Evolutionary conservation across 2,329 filamentous ascomycete genomes (phyloP).

Genomic region (Thielaviopsis ethacetica): DNA sequence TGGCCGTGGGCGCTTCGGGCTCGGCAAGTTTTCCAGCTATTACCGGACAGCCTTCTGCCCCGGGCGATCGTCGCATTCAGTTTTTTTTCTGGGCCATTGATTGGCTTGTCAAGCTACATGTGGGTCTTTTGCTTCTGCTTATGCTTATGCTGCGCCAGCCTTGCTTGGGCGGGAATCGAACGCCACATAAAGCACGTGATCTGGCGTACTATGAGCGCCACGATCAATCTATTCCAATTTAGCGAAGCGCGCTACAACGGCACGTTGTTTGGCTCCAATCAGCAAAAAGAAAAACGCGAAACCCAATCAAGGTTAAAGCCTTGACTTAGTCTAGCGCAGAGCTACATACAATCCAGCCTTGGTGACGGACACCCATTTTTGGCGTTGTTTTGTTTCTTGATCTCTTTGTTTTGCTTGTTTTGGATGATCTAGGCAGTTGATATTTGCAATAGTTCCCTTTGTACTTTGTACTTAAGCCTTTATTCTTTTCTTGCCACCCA

Average conservation of each 20-base stretch:
- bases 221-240: not conserved
- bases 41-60: not conserved
- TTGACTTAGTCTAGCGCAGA: not conserved
- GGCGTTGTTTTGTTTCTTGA: not conserved
- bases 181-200: constrained; percentile 8
- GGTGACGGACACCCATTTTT: not conserved
- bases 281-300: constrained; percentile 7
- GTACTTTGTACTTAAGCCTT: not conserved
- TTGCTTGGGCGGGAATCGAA: not conserved
- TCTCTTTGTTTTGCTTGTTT: not conserved
- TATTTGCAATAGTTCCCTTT: not conserved
- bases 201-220: constrained; percentile 5
- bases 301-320: constrained; percentile 6
- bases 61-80: not conserved
- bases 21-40: not conserved
- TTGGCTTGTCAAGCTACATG: not conserved
- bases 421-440: not conserved
- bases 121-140: not conserved
- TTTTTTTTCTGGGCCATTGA: not conserved
- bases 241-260: not conserved
- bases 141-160: not conserved
- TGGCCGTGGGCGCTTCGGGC: not conserved
- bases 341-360: too few relatives aligned
- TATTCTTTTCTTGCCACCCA: not conserved
- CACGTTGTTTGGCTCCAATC: not conserved